A percentile compares a stretch with the other conserved stretches of the same genome.
These are phyloP conservation scores for Arthrinium phaeospermum DNA, from an alignment of 2,329 filamentous ascomycete species.

Conservation along the genomic window DNA sequence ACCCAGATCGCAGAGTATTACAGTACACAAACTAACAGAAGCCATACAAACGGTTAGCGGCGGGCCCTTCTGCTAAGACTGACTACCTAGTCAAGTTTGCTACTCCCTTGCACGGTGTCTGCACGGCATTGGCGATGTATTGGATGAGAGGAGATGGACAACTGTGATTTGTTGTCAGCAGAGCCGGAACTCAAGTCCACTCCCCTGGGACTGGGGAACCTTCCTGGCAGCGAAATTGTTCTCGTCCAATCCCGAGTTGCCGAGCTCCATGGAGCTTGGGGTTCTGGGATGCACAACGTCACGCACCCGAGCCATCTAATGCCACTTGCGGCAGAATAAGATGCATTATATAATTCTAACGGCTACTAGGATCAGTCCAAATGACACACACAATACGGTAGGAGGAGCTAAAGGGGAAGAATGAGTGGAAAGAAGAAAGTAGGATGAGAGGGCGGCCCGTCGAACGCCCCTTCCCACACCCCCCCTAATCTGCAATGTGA, in stretches of 20 bases:
- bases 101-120: neutral
- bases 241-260: neutral
- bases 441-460: slow-evolving; percentile 4
- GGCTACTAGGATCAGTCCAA: neutral
- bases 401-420: neutral
- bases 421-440: neutral
- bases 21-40: neutral
- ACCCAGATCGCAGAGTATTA: neutral
- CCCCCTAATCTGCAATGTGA: slow-evolving; percentile 8
- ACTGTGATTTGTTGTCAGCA: neutral
- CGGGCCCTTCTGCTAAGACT: neutral
- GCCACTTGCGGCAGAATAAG: neutral
- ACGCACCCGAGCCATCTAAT: neutral
- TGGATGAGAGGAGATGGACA: neutral
- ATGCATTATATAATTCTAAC: neutral
- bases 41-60: neutral
- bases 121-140: slow-evolving; percentile 3
- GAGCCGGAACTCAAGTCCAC: neutral
- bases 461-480: neutral
- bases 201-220: neutral
- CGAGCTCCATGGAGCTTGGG: neutral
- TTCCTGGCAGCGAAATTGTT: neutral
- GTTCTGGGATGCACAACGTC: neutral
- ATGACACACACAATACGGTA: neutral
- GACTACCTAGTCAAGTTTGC: slow-evolving; percentile 8